A percentile compares a stretch with the other conserved stretches of the same genome.
These are phyloP conservation scores for Eutypella sp. DNA, from an alignment of 2,329 filamentous ascomycete species.

Conservation along the genomic window DNA sequence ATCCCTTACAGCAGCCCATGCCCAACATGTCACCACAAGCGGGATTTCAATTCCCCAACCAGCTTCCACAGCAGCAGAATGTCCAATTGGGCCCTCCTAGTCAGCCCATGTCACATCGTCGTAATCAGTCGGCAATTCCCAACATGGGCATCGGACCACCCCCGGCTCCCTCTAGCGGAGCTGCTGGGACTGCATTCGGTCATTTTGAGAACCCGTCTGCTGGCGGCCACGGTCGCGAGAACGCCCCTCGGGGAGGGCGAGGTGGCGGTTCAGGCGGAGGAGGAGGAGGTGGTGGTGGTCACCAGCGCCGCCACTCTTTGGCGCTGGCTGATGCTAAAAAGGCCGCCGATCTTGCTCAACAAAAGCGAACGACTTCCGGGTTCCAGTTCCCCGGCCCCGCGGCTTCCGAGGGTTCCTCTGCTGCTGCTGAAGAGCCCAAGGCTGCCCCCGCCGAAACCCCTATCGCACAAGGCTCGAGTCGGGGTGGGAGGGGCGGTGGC, in stretches of 20 bases:
- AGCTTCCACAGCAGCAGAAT: constrained; percentile 64
- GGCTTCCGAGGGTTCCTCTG: constrained; percentile 55
- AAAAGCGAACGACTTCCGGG: constrained; percentile 87
- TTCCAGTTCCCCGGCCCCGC: constrained; percentile 90
- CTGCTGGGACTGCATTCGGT: constrained; percentile 72
- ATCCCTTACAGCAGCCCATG: constrained; percentile 75
- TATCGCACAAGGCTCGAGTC: constrained; percentile 37
- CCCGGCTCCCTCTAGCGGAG: constrained; percentile 86
- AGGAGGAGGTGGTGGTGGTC: too few relatives aligned
- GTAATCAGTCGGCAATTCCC: constrained; percentile 94
- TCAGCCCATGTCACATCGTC: constrained; percentile 82
- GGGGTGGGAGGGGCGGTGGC: constrained; percentile 52
- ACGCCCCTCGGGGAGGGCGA: constrained; percentile 66
- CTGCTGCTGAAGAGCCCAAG: constrained; percentile 52
- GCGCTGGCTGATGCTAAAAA: constrained; percentile 96
- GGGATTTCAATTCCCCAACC: constrained; percentile 84
- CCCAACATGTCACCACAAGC: constrained; percentile 72
- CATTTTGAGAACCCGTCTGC: constrained; percentile 67
- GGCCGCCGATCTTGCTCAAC: constrained; percentile 91
- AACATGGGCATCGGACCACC: constrained; percentile 86
- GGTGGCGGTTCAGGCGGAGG: constrained; percentile 65
- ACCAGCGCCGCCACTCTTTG: constrained; percentile 90
- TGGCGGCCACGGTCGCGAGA: constrained; percentile 60
- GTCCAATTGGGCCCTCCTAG: constrained; percentile 70
- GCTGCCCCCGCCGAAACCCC: constrained; percentile 40